Base-by-base conservation (phyloP, 176 grass and related monocot genomes). In the Bolboschoenus planiculmis region DNA sequence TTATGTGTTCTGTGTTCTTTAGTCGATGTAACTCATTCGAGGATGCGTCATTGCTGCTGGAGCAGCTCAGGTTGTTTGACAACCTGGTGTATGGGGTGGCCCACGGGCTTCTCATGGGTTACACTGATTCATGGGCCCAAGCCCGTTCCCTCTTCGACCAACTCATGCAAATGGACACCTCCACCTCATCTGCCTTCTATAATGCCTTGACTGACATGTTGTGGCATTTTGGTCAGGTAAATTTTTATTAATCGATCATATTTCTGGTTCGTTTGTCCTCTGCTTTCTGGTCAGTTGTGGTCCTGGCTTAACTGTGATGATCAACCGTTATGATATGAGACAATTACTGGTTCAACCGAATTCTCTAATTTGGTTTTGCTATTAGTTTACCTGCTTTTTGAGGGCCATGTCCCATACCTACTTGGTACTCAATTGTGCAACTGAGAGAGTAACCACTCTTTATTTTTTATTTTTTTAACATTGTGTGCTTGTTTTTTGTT, bases 161-260 rank as follows among this genome's bases (percentile, higher is more conserved):
- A 57, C 57, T 99, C 84, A 91, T 86, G 50, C 84, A 61, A 59
- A 99, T 95, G 92, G 96, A 99, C 88, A 56, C 87, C 56, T 75
- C 96, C 88, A 95, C 96, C 71, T 95, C 96, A 24, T 99, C 92
- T 60, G 96, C 96, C 55, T 99, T 99, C 83, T 99, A 99, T 62
- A 99, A 99, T 85, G 96, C 96, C 57, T 87, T 99, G n/a, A 99
- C 92, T 78, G 96, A 99, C 85, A 89, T 99, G 86, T 83, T 99
- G 68, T 99, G 96, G 96, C 96, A 99, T 93, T 95, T 99, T 90
- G 96, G 96, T 47, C 96, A 99, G 96, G 96, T 99, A 88, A 78
- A 65, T 81, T 76, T 79, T 13, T 40, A 10, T 35, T 10, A 78
- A 26, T 56, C 18, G 9, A 78, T 56, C 31, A 20, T 78, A 33